phyloP scores from a whole-genome alignment of 352 stramenopile species.

The Aphanomyces stellatus region DNA sequence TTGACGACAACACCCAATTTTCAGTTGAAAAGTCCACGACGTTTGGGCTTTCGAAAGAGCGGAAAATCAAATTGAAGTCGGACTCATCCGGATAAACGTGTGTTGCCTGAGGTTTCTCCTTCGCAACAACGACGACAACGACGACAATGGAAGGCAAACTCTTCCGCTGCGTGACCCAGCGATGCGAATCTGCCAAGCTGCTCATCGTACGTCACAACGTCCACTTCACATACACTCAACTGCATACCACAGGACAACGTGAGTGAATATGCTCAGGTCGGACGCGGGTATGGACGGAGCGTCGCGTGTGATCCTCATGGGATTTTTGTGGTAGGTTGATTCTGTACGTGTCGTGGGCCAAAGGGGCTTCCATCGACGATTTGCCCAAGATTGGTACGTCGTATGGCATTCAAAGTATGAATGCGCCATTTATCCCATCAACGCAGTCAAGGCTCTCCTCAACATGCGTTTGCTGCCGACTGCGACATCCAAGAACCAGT shows the following conservation, averaged over 20 bases:
- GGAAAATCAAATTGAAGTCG: too few species aligned
- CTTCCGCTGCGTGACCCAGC: conserved; percentile 17
- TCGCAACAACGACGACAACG: not conserved
- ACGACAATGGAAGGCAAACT: not conserved
- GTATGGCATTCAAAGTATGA: not conserved
- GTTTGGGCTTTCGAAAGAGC: too few species aligned
- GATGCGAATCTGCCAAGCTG: conserved; percentile 10
- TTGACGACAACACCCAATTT: too few species aligned
- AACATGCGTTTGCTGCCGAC: conserved; percentile 2
- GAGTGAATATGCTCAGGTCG: not conserved
- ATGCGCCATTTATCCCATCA: not conserved
- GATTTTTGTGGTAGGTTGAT: not conserved
- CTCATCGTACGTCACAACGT: conserved; percentile 4
- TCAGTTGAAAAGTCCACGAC: too few species aligned
- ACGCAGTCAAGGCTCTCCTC: conserved; percentile 1
- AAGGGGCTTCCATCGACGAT: conserved; percentile 6
- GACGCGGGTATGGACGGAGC: not conserved
- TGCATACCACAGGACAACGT: conserved; percentile 2
- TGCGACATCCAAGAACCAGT: not conserved
- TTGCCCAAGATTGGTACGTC: conserved; percentile 13
- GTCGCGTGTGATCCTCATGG: not conserved
- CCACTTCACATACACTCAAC: not conserved
- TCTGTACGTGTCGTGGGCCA: conserved; percentile 17
- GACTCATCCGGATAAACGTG: too few species aligned
- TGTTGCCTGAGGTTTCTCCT: too few species aligned